Evolutionary conservation across 495 filamentous ascomycete genomes (phyloP).

Genomic region (Aspergillus bridgeri): DNA sequence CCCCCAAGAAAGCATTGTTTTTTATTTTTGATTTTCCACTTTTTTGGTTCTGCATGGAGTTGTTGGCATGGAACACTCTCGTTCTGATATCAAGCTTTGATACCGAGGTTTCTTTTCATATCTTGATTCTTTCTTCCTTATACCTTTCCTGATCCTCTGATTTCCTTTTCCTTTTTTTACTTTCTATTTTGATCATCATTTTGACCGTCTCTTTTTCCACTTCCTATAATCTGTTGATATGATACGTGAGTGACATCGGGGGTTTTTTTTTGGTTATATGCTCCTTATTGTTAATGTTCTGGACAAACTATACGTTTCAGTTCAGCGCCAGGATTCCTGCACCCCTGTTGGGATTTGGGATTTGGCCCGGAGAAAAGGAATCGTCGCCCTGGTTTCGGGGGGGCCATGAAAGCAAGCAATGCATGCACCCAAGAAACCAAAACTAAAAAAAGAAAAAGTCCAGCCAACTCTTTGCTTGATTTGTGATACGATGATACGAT

Average conservation of each 20-base stretch:
- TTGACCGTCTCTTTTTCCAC: conserved; percentile 9
- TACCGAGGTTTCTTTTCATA: conserved; percentile 1
- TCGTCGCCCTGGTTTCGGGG: not conserved
- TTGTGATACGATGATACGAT: not conserved
- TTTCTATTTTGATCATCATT: conserved; percentile 2
- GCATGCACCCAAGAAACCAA: not conserved
- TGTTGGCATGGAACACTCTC: conserved; percentile 1
- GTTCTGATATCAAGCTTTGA: not conserved
- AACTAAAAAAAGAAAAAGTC: not conserved
- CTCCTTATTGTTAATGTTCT: not conserved
- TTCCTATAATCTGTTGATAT: not conserved
- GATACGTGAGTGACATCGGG: not conserved
- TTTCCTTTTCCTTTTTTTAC: conserved; percentile 4
- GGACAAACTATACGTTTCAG: not conserved
- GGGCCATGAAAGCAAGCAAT: not conserved
- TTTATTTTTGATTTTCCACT: conserved; percentile 1
- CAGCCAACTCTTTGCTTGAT: not conserved
- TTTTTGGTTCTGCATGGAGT: conserved; percentile 10
- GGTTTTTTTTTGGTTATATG: not conserved
- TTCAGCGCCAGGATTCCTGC: not conserved
- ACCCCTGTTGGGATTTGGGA: not conserved
- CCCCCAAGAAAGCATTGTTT: conserved; percentile 17
- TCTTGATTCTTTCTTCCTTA: conserved; percentile 8
- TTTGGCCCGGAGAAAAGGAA: not conserved
- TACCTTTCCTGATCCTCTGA: conserved; percentile 2